Percentiles rank a stretch among this genome's conserved stretches.
Conservation (phyloP, 495 filamentous ascomycete species). For the Lasiosphaeriaceae sp. region DNA sequence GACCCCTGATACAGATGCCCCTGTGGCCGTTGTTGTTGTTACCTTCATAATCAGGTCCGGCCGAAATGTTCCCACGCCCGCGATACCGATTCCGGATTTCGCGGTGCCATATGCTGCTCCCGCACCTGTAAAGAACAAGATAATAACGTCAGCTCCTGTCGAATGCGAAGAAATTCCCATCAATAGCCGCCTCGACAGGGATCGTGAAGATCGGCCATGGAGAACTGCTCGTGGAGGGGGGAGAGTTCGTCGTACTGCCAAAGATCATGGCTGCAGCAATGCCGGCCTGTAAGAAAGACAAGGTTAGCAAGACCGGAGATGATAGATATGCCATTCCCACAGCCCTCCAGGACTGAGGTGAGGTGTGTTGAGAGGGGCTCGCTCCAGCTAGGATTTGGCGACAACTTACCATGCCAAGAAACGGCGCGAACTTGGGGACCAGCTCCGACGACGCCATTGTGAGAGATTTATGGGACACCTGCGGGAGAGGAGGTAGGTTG, state of each 20-base stretch:
- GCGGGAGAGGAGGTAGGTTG: no score
- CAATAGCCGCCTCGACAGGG: no score
- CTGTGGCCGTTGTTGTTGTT: conserved; percentile 7
- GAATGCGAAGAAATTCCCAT: neutral
- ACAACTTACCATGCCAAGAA: conserved; percentile 87
- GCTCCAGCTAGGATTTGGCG: neutral
- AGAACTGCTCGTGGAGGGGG: conserved; percentile 6
- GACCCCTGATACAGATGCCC: no score
- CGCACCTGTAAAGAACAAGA: conserved; percentile 54
- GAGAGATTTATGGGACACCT: neutral
- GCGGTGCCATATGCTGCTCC: conserved; percentile 97
- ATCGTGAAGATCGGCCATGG: no score
- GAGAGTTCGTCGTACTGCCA: conserved; percentile 62
- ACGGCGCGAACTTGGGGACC: conserved; percentile 88
- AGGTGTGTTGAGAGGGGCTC: neutral
- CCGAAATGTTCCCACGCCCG: conserved; percentile 87
- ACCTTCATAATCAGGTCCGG: conserved; percentile 99
- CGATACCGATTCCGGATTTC: conserved; percentile 94
- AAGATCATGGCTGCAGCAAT: conserved; percentile 95
- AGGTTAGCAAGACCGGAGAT: conserved; percentile 27
- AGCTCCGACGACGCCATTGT: conserved; percentile 62
- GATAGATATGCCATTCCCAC: neutral
- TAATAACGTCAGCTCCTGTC: conserved; percentile 23
- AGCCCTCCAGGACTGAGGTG: no score
- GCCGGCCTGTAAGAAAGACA: conserved; percentile 51